phyloP scores from a whole-genome alignment of 768 basidiomycete species.

The Russula compacta region DNA sequence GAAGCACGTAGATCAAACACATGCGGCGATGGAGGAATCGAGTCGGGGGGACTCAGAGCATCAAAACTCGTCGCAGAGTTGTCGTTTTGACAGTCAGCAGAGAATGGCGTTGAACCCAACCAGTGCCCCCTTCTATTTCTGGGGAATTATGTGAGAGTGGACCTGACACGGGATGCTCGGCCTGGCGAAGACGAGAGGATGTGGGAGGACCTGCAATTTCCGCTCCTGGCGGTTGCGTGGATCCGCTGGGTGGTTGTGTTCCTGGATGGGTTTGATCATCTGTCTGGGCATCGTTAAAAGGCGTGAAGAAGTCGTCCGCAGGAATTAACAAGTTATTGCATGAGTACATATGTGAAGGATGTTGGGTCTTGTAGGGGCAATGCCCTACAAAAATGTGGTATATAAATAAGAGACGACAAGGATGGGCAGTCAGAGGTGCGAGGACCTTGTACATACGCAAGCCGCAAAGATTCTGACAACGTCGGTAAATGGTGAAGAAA shows the following conservation, averaged over 20 bases:
- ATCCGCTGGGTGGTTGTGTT: not conserved
- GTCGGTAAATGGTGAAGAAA: not conserved
- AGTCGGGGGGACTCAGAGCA: not conserved
- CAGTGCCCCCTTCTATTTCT: not conserved
- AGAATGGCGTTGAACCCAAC: not conserved
- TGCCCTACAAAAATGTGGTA: not conserved
- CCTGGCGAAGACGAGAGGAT: not conserved
- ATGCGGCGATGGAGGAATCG: not conserved
- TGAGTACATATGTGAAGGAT: not conserved
- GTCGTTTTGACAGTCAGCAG: not conserved
- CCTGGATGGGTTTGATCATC: not conserved
- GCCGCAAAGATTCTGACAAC: not conserved
- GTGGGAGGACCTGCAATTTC: not conserved
- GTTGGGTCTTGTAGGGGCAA: not conserved
- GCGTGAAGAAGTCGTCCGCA: not conserved
- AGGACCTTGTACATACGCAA: not conserved
- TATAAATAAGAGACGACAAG: slow-evolving; percentile 2
- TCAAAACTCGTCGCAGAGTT: not conserved
- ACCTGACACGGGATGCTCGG: not conserved
- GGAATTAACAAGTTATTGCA: not conserved
- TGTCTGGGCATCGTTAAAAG: not conserved
- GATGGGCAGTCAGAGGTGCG: not conserved
- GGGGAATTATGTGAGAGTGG: too few relatives aligned
- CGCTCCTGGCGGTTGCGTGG: not conserved
- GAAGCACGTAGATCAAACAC: not conserved